Conservation (phyloP, 768 basidiomycete species). For the Lyophyllum atratum region DNA sequence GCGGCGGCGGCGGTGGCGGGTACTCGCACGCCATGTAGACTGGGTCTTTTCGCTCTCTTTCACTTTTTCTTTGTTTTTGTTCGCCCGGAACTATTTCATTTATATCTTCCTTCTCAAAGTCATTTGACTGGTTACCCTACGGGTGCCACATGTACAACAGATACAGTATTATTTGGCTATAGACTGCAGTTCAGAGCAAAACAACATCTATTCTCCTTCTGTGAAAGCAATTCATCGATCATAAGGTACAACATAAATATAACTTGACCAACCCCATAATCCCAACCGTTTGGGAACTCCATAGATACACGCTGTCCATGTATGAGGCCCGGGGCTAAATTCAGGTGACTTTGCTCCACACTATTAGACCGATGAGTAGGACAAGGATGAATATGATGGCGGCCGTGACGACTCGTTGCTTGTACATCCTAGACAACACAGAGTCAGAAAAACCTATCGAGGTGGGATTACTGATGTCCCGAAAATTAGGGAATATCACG, state of each 20-base stretch:
- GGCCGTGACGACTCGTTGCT: slow-evolving; percentile 87
- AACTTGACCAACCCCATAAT: not conserved
- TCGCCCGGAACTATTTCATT: not conserved
- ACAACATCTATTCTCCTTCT: not conserved
- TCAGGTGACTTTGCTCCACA: slow-evolving; percentile 64
- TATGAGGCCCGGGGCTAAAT: not conserved
- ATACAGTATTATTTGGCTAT: slow-evolving; percentile 13
- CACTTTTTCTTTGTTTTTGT: slow-evolving; percentile 14
- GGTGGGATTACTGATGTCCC: slow-evolving; percentile 17
- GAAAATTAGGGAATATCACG: slow-evolving; percentile 27
- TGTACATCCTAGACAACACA: slow-evolving; percentile 90
- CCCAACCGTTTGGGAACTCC: not conserved
- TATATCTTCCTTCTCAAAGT: slow-evolving; percentile 2
- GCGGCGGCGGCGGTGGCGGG: slow-evolving; percentile 27
- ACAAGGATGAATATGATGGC: slow-evolving; percentile 86
- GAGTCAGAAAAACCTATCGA: slow-evolving; percentile 36
- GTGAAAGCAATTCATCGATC: not conserved
- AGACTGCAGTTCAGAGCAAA: slow-evolving; percentile 2
- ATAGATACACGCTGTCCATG: not conserved
- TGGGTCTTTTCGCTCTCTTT: slow-evolving; percentile 18
- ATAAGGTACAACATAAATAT: not conserved
- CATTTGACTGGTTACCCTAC: slow-evolving; percentile 2
- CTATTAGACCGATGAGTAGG: slow-evolving; percentile 76
- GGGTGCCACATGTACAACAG: slow-evolving; percentile 20
- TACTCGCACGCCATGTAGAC: slow-evolving; percentile 30